Evolutionary conservation across 371 early-diverging fungal genomes (phyloP), one percentile per base, ranked within the genome.

Genomic region (Mucor lusitanicus): DNA sequence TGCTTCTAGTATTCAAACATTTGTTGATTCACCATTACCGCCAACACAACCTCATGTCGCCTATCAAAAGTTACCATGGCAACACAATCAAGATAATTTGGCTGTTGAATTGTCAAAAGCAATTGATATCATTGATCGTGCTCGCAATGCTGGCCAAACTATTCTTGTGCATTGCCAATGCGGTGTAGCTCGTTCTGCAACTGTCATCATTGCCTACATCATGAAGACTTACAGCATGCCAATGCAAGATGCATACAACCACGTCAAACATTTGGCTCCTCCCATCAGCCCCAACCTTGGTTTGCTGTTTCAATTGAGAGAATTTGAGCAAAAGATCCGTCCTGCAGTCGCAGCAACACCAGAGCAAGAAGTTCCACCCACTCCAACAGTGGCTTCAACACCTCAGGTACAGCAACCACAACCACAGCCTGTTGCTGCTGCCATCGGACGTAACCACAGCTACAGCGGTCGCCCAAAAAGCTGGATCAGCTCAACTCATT

Each of bases 171-270:
- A 95, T 67, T 97, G 97, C 76, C 93, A 94, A 72, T 85, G 91
- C 69, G 97, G 97, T 17, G 91, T 96, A 8, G 93, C 95, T 30
- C 83, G 97, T 39, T 94, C 94, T 12, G 97, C 96, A 8, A 87
- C 92, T 0, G 79, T 96, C 42, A 87, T 94, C 37, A 91, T 96
- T 57, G 96, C 95, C 4, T 96, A 94, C 74, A 87, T 94, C 63
- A 96, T 96, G 94, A 85, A 87, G 50, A 79, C 87, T 1, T 70
- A 83, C 57, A 65, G 73, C 1, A 65, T 91, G 75, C 80, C 83
- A 3, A 77, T 91, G 59, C 79, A 81, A 17, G 86, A 88, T n/a
- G 95, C 96, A 7, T 93, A 94, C 71, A 85, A 86, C 37, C 89
- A 85, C 72, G 95, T 95, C 39, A 91, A 92, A 74, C 61, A 74